These are phyloP conservation scores for Torulaspora maleeae DNA, from an alignment of 805 yeast species.

Conservation along the genomic window DNA sequence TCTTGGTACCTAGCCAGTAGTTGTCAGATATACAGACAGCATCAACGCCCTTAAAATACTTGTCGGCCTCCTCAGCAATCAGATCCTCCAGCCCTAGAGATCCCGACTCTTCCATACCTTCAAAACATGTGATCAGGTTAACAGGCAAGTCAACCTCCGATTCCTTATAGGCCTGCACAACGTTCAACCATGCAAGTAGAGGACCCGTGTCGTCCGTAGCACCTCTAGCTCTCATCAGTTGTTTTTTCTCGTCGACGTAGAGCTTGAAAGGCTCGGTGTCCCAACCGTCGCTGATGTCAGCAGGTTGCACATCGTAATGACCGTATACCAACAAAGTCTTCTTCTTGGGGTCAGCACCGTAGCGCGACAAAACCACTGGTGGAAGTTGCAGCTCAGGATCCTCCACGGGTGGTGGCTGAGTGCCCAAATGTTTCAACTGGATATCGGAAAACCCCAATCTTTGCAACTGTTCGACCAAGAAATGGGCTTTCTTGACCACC, in stretches of 20 bases:
- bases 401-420: constrained; percentile 86
- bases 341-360: constrained; percentile 75
- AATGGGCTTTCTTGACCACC: constrained; percentile 86
- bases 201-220: constrained; percentile 98
- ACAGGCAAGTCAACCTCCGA: constrained; percentile 88
- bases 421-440: constrained; percentile 76
- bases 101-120: constrained; percentile 99
- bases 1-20: constrained; percentile 96
- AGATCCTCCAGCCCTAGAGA: constrained; percentile 85
- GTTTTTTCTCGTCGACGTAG: constrained; percentile 56
- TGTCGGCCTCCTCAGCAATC: constrained; percentile 70
- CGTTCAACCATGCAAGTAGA: constrained; percentile 93
- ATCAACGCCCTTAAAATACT: constrained; percentile 82
- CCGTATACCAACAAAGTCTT: constrained; percentile 91
- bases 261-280: constrained; percentile 81
- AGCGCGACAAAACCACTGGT: constrained; percentile 88
- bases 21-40: constrained; percentile 95
- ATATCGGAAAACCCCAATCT: constrained; percentile 77
- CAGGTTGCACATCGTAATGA: constrained; percentile 99
- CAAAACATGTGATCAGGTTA: constrained; percentile 86
- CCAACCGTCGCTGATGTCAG: constrained; percentile 91
- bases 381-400: constrained; percentile 70
- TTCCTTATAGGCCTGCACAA: constrained; percentile 82
- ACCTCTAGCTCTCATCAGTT: constrained; percentile 83
- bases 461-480: constrained; percentile 63